Evolutionary conservation across 441 rosid species (phyloP), one percentile per base, ranked within the genome.

Genomic region (Pelargonium fulgidum): DNA sequence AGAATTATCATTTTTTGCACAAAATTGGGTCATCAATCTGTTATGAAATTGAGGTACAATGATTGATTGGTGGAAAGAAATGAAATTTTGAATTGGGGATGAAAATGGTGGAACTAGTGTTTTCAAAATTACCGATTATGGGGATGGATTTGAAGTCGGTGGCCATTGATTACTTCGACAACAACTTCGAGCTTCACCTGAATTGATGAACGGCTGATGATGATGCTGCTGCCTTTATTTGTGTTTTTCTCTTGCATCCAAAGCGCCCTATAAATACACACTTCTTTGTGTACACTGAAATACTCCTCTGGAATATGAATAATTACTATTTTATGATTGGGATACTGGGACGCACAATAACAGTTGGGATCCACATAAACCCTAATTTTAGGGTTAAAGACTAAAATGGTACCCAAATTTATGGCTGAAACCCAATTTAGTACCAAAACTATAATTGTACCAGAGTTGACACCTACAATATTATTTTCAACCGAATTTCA

Each of bases 61-160:
- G 22, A 19, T 52, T 42, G 11, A 24, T 47, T 14, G 19, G 9
- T 48, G 22, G 52, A 24, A 54, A 12, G 50, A 4, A 11, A 3
- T 5, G 33, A 42, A 1, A 19, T 8, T 45, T 11, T 0, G 58
- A 67, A 67, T 16, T 13, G 8, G 14, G 14, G 4, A 0, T 0
- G 12, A 24, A 68, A 26, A 4, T 12, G 65, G 70, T 26, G 62
- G 62, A 71, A 72, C 4, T 20, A 20, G 56, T 64, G 44, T 12
- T 13, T 45, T 26, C 4, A 13, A 29, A 41, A 24, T 36, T 83
- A 88, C 97, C 93, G 71, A 91, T 86, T 7, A 91, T 64, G 1
- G 94, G 96, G 72, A 89, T 77, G 59, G 91, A 81, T 76, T 84
- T 87, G 89, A 92, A 89, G 75, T 86, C 90, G 20, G 94, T 84